Conservation (phyloP, 257 asterid species). For the Solanum dulcamara region DNA sequence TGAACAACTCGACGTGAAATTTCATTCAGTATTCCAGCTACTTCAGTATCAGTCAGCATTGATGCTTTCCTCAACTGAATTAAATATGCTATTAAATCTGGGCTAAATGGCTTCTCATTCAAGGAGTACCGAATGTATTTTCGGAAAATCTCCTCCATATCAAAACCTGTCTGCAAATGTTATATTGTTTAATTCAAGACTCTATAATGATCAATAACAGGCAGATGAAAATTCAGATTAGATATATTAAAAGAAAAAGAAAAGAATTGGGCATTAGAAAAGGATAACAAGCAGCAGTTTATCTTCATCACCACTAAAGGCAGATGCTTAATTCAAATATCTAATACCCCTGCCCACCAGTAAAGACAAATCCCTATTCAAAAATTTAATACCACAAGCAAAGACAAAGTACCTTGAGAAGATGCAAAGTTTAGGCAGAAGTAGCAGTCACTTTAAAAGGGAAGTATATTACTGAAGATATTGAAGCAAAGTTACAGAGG, state of each 20-base stretch:
- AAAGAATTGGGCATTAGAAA: not conserved
- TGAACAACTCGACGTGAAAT: conserved; percentile 77
- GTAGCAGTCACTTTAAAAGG: not conserved
- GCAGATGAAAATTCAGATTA: not conserved
- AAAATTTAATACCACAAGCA: not conserved
- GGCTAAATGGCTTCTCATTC: conserved; percentile 93
- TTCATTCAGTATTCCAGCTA: conserved; percentile 75
- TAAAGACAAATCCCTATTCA: not conserved
- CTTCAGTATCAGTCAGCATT: conserved; percentile 62
- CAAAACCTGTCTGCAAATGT: conserved; percentile 79
- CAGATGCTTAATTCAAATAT: not conserved
- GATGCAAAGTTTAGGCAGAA: not conserved
- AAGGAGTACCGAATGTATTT: conserved; percentile 80
- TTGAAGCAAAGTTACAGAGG: not conserved
- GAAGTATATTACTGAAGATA: not conserved
- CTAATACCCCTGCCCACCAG: not conserved
- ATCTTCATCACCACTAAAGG: not conserved
- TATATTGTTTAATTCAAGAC: not conserved
- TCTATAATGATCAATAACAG: not conserved
- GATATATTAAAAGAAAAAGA: not conserved
- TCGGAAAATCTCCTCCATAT: conserved; percentile 67
- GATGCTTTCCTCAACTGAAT: conserved; percentile 78
- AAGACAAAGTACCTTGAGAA: not conserved
- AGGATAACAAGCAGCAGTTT: not conserved
- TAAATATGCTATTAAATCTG: conserved; percentile 56